These are phyloP conservation scores for Suillus lakei DNA, from an alignment of 768 basidiomycete genomes.

Conservation along the genomic window DNA sequence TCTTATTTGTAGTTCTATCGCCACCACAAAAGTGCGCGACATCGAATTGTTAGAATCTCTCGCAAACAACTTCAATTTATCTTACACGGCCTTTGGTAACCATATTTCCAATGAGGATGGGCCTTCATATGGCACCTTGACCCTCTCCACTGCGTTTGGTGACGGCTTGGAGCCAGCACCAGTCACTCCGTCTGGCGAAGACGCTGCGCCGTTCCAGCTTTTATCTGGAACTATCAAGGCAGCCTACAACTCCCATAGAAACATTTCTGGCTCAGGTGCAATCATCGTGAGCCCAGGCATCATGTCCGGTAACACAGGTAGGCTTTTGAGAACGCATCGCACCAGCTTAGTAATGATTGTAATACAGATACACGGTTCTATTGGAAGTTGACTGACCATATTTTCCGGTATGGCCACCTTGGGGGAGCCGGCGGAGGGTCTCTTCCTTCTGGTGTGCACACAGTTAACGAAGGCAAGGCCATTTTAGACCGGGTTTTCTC, in stretches of 20 bases:
- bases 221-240: constrained; percentile 71
- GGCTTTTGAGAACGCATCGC: constrained; percentile 7
- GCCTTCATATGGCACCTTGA: constrained; percentile 50
- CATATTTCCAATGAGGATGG: constrained; percentile 38
- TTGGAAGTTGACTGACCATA: constrained; percentile 54
- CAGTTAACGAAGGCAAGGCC: constrained; percentile 74
- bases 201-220: constrained; percentile 46
- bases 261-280: constrained; percentile 35
- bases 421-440: constrained; percentile 33
- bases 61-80: constrained; percentile 58
- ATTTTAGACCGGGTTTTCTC: neutral
- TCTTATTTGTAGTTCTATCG: constrained; percentile 37
- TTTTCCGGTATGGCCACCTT: constrained; percentile 66
- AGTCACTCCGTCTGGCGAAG: constrained; percentile 48
- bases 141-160: constrained; percentile 51
- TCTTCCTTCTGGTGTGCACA: constrained; percentile 56
- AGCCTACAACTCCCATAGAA: constrained; percentile 56
- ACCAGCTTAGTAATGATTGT: neutral
- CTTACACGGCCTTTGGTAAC: constrained; percentile 61
- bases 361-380: constrained; percentile 48
- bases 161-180: constrained; percentile 68
- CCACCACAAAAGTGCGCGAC: constrained; percentile 49
- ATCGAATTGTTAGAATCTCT: constrained; percentile 46
- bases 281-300: constrained; percentile 55
- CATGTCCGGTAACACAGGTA: constrained; percentile 60